Percentiles rank a stretch among this genome's conserved stretches.
These are phyloP conservation scores for Nelumbo lutea DNA, from an alignment of 164 flowering plant genomes.

Conservation along the genomic window DNA sequence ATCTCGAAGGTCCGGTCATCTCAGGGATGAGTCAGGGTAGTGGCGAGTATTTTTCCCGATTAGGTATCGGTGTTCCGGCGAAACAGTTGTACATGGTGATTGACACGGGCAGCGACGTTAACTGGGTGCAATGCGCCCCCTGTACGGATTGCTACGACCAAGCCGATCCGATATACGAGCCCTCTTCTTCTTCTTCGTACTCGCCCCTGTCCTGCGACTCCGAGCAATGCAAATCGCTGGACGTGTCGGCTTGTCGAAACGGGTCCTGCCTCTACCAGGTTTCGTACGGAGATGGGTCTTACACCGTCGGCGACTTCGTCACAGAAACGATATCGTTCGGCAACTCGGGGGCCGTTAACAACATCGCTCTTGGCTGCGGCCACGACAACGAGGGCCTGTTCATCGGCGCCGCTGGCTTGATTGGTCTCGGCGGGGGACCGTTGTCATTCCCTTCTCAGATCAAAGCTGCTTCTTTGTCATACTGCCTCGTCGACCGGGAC, in stretches of 20 bases:
- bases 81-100: conserved; percentile 60
- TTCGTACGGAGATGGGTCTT: conserved; percentile 95
- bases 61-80: conserved; percentile 77
- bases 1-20: conserved; percentile 46
- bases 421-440: conserved; percentile 88
- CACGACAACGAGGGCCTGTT: conserved; percentile 88
- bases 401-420: conserved; percentile 84
- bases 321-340: conserved; percentile 68
- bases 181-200: conserved; percentile 62
- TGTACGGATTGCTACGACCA: conserved; percentile 90
- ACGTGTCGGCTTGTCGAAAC: conserved; percentile 64
- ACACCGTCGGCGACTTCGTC: conserved; percentile 83
- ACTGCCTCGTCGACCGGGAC: conserved; percentile 90
- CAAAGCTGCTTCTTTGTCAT: conserved; percentile 62
- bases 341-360: conserved; percentile 32
- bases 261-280: conserved; percentile 78
- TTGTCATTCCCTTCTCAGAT: conserved; percentile 78
- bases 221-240: conserved; percentile 61
- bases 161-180: conserved; percentile 84
- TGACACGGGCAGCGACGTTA: conserved; percentile 91
- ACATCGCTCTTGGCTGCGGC: conserved; percentile 90
- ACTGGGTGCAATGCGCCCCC: conserved; percentile 92
- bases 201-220: conserved; percentile 54
- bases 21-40: conserved; percentile 84
- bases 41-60: conserved; percentile 89